These are phyloP conservation scores for Monoraphidium neglectum DNA, from an alignment of 139 green algal genomes.

Conservation along the genomic window DNA sequence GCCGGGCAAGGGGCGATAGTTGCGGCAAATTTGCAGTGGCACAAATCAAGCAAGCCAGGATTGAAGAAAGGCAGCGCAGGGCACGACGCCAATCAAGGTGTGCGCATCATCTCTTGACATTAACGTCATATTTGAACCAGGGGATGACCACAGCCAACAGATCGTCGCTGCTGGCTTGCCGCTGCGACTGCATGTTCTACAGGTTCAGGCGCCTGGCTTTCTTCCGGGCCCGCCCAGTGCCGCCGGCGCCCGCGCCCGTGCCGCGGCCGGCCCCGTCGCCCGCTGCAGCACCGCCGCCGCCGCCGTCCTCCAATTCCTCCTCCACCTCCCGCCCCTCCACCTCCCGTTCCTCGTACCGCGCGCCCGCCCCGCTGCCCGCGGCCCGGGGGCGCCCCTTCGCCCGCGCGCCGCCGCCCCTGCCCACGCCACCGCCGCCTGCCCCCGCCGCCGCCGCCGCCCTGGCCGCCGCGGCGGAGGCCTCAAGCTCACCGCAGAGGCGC, in stretches of 20 bases:
- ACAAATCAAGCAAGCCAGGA: too few species aligned
- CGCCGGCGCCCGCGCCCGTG: too few species aligned
- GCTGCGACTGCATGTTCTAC: neutral
- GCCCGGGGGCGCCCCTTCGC: neutral
- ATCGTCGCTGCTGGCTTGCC: neutral
- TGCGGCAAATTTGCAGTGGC: too few species aligned
- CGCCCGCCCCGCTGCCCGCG: neutral
- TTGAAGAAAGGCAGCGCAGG: too few species aligned
- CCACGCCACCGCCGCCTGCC: neutral
- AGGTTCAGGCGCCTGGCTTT: neutral
- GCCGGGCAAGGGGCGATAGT: too few species aligned
- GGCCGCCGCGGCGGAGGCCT: conserved; percentile 5
- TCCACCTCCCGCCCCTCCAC: neutral
- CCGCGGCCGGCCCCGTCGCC: too few species aligned
- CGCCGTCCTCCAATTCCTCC: neutral
- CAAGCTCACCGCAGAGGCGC: conserved; percentile 9
- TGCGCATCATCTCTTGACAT: too few species aligned
- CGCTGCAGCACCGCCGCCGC: conserved; percentile 1
- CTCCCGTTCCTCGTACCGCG: neutral
- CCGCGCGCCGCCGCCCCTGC: neutral
- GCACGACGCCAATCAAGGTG: too few species aligned
- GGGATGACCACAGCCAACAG: too few species aligned
- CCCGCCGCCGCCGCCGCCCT: neutral
- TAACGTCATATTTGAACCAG: too few species aligned
- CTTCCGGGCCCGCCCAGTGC: neutral